phyloP scores from a whole-genome alignment of 306 rosid genomes.

The Heteromeles arbutifolia region DNA sequence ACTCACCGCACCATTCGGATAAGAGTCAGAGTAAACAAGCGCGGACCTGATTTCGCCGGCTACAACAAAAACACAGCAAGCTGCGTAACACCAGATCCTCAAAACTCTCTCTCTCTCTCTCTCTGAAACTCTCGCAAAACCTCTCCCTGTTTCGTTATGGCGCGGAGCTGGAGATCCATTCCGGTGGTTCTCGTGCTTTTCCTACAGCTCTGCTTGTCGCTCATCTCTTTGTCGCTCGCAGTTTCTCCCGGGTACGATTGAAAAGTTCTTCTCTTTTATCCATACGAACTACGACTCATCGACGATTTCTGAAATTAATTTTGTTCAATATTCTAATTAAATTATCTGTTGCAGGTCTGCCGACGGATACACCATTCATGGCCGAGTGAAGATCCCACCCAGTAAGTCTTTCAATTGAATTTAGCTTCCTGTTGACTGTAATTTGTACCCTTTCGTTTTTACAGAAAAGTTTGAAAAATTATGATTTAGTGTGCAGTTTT shows the following conservation, averaged over 20 bases:
- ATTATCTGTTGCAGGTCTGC: conserved; percentile 36
- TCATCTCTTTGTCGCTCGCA: conserved; percentile 48
- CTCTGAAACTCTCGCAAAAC: conserved; percentile 1
- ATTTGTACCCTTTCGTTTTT: neutral
- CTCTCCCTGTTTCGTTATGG: conserved; percentile 5
- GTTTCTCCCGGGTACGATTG: conserved; percentile 56
- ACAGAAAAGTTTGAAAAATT: neutral
- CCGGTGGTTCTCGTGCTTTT: conserved; percentile 34
- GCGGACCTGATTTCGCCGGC: neutral
- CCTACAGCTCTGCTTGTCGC: conserved; percentile 37
- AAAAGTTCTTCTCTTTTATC: neutral
- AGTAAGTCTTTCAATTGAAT: conserved; percentile 38
- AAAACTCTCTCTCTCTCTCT: neutral
- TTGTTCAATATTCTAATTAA: neutral
- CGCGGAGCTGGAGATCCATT: conserved; percentile 36
- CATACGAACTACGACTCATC: neutral
- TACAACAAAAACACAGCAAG: no score
- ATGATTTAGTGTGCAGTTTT: neutral
- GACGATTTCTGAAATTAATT: neutral
- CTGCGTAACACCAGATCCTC: conserved; percentile 6
- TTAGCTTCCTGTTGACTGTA: neutral
- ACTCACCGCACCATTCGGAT: neutral
- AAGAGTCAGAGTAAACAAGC: neutral
- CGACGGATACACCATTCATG: conserved; percentile 76
- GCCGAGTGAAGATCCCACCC: conserved; percentile 74